Base-by-base conservation (phyloP, 768 basidiomycete species). In the Auricularia auricula-judae region DNA sequence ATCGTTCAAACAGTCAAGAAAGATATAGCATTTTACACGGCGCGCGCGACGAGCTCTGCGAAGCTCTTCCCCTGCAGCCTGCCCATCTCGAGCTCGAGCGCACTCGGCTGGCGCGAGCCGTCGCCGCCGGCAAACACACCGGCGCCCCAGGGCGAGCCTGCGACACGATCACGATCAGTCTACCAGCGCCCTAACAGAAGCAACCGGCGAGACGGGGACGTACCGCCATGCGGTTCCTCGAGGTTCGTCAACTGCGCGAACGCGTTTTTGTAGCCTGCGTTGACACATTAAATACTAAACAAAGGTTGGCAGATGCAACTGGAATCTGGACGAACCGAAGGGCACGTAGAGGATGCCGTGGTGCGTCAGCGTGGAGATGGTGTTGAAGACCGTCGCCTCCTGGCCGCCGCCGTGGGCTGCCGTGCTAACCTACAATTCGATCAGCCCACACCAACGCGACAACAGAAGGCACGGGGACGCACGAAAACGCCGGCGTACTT, bases 321-420 rank as follows among this genome's bases (percentile, higher is more conserved):
- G 79, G 75, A 64, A 75, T 69, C 16, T 78, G 75, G 39, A 42
- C 69, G 88, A 88, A 0, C 91, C 91, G 54, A 89, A 76, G 0
- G 92, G 89, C 2, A 90, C 87, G 68, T 76, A 89, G 71, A 82
- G 75, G 35, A 88, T 82, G 21, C 89, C 90, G 65, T 91, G 88
- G 72, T 93, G 90, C 5, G 79, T 72, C 63, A 92, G 70, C 53
- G 86, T 83, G 62, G 82, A 82, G 71, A 90, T 70, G 42, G 76
- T 70, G 62, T 70, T 73, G 42, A 85, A 67, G 58, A 76, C 78
- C 3, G 87, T 88, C 3, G 78, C 66, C 69, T 87, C 88, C 68
- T 93, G 91, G n/a, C 92, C 92, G 65, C 91, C 90, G 63, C 91
- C 90, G 11, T 79, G 84, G n/a, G 80, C 77, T 1, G 80, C 87